A percentile compares a stretch with the other conserved stretches of the same genome.
Evolutionary conservation across 192 early-diverging fungal genomes (phyloP).

Genomic region (Backusella tuberculispora): DNA sequence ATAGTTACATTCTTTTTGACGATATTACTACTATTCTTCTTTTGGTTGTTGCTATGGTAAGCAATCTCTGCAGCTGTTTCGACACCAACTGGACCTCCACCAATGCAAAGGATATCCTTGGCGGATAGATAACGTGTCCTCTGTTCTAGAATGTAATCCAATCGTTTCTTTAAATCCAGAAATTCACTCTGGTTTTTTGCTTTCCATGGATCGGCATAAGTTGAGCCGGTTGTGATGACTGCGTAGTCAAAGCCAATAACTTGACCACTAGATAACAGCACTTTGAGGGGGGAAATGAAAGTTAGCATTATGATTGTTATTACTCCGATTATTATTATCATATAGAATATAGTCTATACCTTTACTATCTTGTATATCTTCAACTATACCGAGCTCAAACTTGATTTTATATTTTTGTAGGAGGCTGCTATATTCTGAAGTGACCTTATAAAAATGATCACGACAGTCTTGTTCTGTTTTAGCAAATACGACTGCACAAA

Average conservation of each 20-base stretch:
- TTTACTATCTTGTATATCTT: conserved; percentile 17
- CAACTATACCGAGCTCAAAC: conserved; percentile 16
- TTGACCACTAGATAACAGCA: conserved; percentile 6
- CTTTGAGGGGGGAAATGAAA: background rate
- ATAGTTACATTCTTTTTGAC: conserved; percentile 1
- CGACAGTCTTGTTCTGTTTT: conserved; percentile 4
- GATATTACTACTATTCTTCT: background rate
- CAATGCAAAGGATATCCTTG: conserved; percentile 21
- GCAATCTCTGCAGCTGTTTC: conserved; percentile 23
- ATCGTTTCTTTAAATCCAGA: background rate
- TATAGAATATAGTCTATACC: background rate
- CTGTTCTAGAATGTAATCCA: background rate
- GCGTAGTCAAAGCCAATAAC: conserved; percentile 5
- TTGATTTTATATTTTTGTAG: background rate
- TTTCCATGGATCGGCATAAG: conserved; percentile 24
- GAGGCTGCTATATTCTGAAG: background rate
- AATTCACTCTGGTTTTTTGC: background rate
- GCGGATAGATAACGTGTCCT: background rate
- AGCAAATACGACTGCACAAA: conserved; percentile 18
- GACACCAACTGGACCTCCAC: conserved; percentile 23
- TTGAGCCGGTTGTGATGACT: conserved; percentile 19
- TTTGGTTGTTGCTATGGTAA: background rate
- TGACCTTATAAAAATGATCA: conserved; percentile 19
- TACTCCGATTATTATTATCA: background rate
- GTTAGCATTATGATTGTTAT: background rate